These are phyloP conservation scores for Lactifluus piperatus DNA, from an alignment of 768 basidiomycete genomes.

Conservation along the genomic window DNA sequence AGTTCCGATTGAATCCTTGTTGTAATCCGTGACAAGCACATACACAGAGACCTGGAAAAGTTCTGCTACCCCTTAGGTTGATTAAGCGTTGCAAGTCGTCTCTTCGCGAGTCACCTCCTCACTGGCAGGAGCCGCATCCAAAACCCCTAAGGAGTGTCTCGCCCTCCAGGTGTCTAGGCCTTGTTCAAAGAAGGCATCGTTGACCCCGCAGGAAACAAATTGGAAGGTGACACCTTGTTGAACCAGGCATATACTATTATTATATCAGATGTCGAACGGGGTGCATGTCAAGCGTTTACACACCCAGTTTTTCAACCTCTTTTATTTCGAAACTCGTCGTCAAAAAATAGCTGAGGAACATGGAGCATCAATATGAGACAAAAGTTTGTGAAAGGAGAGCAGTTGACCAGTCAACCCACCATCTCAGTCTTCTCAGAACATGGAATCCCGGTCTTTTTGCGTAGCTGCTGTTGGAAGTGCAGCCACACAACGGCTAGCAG, in stretches of 20 bases:
- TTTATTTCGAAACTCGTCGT: constrained; percentile 11
- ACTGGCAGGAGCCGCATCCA: constrained; percentile 6
- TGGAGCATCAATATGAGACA: no score
- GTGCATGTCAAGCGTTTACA: background rate
- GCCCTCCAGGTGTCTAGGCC: constrained; percentile 67
- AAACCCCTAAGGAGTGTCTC: no score
- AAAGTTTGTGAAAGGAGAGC: background rate
- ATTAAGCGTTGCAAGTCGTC: background rate
- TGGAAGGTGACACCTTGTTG: constrained; percentile 69
- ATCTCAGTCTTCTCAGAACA: constrained; percentile 80
- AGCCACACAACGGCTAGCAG: no score
- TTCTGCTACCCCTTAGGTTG: no score
- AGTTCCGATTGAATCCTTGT: no score
- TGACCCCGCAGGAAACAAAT: constrained; percentile 56
- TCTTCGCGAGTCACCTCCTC: background rate
- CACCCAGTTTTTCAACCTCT: constrained; percentile 34
- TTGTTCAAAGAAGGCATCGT: constrained; percentile 52
- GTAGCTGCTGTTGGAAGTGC: no score
- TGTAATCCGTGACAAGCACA: no score
- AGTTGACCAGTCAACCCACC: constrained; percentile 32
- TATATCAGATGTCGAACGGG: background rate
- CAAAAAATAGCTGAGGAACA: constrained; percentile 8
- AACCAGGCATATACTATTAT: background rate
- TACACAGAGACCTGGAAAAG: no score
- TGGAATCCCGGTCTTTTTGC: constrained; percentile 64